Evolutionary conservation across 192 early-diverging fungal species (phyloP).

Genomic region (Chytriomyces sp.): DNA sequence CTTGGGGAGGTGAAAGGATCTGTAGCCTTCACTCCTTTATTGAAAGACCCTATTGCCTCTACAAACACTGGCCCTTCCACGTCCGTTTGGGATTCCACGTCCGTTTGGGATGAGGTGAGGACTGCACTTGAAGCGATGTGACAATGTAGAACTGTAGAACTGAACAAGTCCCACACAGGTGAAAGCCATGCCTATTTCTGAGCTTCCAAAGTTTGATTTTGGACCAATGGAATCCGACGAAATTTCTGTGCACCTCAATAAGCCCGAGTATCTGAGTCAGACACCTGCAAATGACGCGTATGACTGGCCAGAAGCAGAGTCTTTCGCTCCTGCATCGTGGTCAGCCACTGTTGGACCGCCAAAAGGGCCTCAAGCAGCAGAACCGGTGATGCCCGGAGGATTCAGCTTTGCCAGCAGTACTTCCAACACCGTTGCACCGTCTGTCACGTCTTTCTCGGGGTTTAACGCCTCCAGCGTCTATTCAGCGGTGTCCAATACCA

Average conservation of each 20-base stretch:
- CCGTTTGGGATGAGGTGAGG: background rate
- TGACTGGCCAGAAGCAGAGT: background rate
- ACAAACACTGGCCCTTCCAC: background rate
- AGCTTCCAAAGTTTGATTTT: background rate
- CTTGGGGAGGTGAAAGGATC: background rate
- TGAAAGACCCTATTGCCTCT: background rate
- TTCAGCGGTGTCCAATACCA: background rate
- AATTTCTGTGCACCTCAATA: background rate
- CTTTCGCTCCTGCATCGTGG: no score
- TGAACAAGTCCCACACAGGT: background rate
- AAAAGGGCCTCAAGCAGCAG: background rate
- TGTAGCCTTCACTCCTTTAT: background rate
- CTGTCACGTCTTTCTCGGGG: no score
- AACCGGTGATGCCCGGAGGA: slow-evolving; percentile 7
- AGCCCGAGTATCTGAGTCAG: background rate
- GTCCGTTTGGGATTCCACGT: background rate
- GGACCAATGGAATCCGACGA: background rate
- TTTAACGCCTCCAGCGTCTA: no score
- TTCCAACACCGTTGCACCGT: background rate
- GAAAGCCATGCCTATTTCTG: background rate
- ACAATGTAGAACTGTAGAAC: background rate
- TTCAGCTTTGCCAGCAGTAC: background rate
- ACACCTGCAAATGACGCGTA: background rate
- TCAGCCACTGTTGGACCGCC: background rate
- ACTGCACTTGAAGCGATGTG: background rate